Percentiles rank a stretch among this genome's conserved stretches.
Conservation (phyloP, 108 stramenopile genomes). For the Fistulifera pelliculosa region DNA sequence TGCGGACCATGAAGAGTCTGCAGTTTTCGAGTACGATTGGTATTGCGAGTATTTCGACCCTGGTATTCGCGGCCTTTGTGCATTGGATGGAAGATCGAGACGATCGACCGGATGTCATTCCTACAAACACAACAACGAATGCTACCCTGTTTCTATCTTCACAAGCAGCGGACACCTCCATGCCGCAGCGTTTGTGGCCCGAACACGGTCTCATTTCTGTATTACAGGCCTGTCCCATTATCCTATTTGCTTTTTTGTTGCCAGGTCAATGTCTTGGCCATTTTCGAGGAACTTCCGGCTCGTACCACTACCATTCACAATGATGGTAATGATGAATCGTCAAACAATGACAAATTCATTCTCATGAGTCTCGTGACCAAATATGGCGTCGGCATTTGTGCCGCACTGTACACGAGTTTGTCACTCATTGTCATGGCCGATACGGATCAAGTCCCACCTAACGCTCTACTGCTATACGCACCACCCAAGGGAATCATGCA, state of each 20-base stretch:
- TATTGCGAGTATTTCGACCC: conserved; percentile 51
- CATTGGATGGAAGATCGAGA: conserved; percentile 38
- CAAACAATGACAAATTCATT: conserved; percentile 17
- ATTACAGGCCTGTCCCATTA: conserved; percentile 65
- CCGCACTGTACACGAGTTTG: conserved; percentile 29
- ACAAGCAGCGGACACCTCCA: not conserved
- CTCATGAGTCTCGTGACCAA: conserved; percentile 38
- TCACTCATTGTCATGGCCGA: conserved; percentile 52
- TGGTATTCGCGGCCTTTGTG: conserved; percentile 55
- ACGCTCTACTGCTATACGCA: conserved; percentile 52
- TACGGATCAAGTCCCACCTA: conserved; percentile 30
- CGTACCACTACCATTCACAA: conserved; percentile 7
- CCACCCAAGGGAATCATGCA: conserved; percentile 43
- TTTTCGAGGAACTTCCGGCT: conserved; percentile 54
- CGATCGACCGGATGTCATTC: conserved; percentile 1
- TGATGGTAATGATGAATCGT: not conserved
- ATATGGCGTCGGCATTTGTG: conserved; percentile 30
- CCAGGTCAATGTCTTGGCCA: conserved; percentile 74
- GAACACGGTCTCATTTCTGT: conserved; percentile 30
- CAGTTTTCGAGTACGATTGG: conserved; percentile 54
- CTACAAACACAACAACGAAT: not conserved
- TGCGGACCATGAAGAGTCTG: conserved; percentile 47
- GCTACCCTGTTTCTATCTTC: not conserved
- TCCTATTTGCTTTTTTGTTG: conserved; percentile 78
- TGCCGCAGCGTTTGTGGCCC: conserved; percentile 19